Conservation (phyloP, 2,329 filamentous ascomycete species). For the Fragosphaeria purpurea region DNA sequence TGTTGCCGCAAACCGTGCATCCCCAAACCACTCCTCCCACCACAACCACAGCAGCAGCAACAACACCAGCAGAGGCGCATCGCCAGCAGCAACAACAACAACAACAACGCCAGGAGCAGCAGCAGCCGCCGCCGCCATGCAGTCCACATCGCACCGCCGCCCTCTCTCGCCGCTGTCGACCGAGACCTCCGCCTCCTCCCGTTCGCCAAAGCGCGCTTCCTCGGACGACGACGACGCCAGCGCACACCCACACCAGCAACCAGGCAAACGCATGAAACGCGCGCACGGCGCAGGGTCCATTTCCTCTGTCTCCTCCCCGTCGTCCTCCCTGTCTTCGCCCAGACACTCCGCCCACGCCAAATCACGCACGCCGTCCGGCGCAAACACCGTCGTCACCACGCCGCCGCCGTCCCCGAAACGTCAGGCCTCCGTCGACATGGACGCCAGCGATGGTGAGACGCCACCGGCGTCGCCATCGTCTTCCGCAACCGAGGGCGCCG, state of each 20-base stretch:
- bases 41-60: constrained; percentile 10
- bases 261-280: constrained; percentile 65
- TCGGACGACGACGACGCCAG: not conserved
- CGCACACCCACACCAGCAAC: constrained; percentile 23
- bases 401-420: constrained; percentile 64
- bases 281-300: constrained; percentile 48
- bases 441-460: constrained; percentile 20
- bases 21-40: constrained; percentile 21
- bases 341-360: not conserved
- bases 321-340: not conserved
- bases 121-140: not conserved
- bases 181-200: constrained; percentile 14
- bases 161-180: not conserved
- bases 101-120: not conserved
- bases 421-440: constrained; percentile 29
- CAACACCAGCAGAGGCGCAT: constrained; percentile 9
- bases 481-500: not conserved
- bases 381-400: constrained; percentile 36
- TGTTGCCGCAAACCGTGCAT: constrained; percentile 36
- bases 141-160: not conserved
- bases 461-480: not conserved
- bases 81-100: not conserved
- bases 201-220: constrained; percentile 12
- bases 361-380: constrained; percentile 9
- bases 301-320: constrained; percentile 16